Conservation (phyloP, 2,329 filamentous ascomycete genomes). For the Calycina herbarum region DNA sequence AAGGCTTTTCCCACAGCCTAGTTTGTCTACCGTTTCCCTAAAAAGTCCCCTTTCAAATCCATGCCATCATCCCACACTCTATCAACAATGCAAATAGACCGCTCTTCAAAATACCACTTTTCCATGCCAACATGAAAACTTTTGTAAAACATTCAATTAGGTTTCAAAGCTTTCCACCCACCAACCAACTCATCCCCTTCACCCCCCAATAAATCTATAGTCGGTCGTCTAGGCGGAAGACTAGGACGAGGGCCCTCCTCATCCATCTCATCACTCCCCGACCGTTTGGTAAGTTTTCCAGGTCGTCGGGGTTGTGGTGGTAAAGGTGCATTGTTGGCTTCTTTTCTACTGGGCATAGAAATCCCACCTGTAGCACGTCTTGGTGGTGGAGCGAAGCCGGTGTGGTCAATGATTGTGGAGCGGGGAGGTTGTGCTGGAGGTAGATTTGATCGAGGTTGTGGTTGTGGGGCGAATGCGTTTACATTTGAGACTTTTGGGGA, state of each 20-base stretch:
- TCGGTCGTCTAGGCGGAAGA: slow-evolving; percentile 32
- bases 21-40: too few relatives aligned
- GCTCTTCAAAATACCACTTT: too few relatives aligned
- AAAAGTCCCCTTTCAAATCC: too few relatives aligned
- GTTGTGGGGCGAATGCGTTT: slow-evolving; percentile 20
- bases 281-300: slow-evolving; percentile 18
- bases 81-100: too few relatives aligned
- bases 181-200: slow-evolving; percentile 28
- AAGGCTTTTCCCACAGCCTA: too few relatives aligned
- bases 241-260: slow-evolving; percentile 28
- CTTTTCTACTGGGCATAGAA: slow-evolving; percentile 11
- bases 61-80: too few relatives aligned
- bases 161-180: slow-evolving; percentile 35
- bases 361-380: slow-evolving; percentile 25
- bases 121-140: too few relatives aligned
- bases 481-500: slow-evolving; percentile 24
- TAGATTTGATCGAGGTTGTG: slow-evolving; percentile 12
- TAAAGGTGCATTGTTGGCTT: slow-evolving; percentile 22
- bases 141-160: slow-evolving; percentile 14
- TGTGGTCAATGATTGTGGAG: slow-evolving; percentile 19
- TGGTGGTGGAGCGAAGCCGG: slow-evolving; percentile 30
- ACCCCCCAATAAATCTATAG: slow-evolving; percentile 32
- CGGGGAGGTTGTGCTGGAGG: slow-evolving; percentile 18
- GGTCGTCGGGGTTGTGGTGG: slow-evolving; percentile 33
- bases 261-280: slow-evolving; percentile 13